Evolutionary conservation across 768 basidiomycete species (phyloP).

Genomic region (Podaxis mareebaensis): DNA sequence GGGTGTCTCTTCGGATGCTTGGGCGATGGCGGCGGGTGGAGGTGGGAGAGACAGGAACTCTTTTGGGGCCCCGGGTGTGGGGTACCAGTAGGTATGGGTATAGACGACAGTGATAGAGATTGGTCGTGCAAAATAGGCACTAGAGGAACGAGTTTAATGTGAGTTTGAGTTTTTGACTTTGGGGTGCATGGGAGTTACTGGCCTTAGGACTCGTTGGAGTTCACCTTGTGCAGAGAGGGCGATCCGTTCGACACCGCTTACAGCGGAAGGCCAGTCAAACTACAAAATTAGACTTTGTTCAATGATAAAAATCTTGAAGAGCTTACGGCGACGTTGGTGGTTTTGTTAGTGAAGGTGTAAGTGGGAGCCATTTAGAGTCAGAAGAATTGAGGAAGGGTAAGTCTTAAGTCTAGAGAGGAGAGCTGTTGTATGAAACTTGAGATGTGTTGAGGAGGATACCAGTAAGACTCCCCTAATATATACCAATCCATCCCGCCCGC

Average conservation of each 20-base stretch:
- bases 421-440: not conserved
- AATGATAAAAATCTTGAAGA: not conserved
- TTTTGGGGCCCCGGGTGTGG: conserved; percentile 35
- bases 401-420: not conserved
- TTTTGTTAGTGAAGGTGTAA: conserved; percentile 45
- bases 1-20: conserved; percentile 35
- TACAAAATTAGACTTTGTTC: conserved; percentile 20
- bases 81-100: not conserved
- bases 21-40: conserved; percentile 74
- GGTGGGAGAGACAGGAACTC: conserved; percentile 90
- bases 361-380: conserved; percentile 30
- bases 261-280: conserved; percentile 53
- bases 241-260: conserved; percentile 66
- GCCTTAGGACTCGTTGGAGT: conserved; percentile 26
- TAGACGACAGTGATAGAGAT: not conserved
- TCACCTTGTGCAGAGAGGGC: conserved; percentile 71
- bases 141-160: not conserved
- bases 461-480: not conserved
- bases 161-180: not conserved
- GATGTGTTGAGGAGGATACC: not conserved
- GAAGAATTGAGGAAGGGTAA: conserved; percentile 15
- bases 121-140: not conserved
- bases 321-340: conserved; percentile 36
- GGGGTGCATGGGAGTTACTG: not conserved
- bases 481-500: not conserved